Evolutionary conservation across 2,329 filamentous ascomycete genomes (phyloP), one percentile per base, ranked within the genome.

Genomic region (Pestalotiopsis fici): DNA sequence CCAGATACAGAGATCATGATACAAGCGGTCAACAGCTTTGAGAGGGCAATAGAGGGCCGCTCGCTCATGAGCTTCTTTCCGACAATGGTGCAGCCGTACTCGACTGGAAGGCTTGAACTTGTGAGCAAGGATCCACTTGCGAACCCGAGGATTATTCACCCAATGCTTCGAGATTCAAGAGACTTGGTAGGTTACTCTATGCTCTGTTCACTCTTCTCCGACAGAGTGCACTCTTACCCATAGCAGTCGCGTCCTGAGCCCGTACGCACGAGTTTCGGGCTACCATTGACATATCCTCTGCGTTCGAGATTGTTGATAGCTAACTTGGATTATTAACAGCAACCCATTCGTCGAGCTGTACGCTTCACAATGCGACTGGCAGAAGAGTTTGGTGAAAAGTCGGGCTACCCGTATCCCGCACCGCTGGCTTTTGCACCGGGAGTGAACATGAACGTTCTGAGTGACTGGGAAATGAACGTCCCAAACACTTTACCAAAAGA

Each of bases 1-100:
- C 68, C 69, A 5, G 64, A 71, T 21, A 67, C 68, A 23, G 69
- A 71, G 50, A 61, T 71, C 60, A 69, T 71, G 66, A 5, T 68
- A 37, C 59, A 67, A 43, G 66, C 68, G 7, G 65, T 35, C 9
- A 67, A 25, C 62, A 21, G 60, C 21, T 37, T 69, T 21, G 67
- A 68, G 23, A 56, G 59, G 39, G 50, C 59, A 18, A 47, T 68
- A 18, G 4, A 28, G 28, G 66, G 64, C 39, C 59, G 18, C 27
- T 59, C 64, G 2, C 43, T 70, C 13, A 66, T 69, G 21, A 59
- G 64, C 54, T 54, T 69, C 12, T 66, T 66, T 28, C 67, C 66
- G 43, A 67, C 67, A 3, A 4, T 69, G 21, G 59, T 66, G 9
- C 67, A 70, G 47, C 67, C 69, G 12, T 47, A 7, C 25, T 43